Evolutionary conservation across 106 monocot genomes (phyloP).

Genomic region (Vanilla planifolia): DNA sequence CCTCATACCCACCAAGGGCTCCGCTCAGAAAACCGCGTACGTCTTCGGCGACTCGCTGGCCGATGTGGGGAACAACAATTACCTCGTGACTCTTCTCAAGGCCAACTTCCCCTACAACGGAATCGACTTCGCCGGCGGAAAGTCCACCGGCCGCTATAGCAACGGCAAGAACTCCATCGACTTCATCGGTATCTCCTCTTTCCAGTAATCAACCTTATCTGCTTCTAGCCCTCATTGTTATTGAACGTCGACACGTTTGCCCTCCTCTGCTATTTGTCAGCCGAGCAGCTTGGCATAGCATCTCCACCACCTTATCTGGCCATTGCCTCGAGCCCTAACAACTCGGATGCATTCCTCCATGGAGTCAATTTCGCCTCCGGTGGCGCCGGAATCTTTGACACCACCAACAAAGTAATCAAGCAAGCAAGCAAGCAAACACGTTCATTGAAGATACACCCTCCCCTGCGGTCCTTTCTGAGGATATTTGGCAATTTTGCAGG

Average conservation of each 20-base stretch:
- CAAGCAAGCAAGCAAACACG: too few species aligned
- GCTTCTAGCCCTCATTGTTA: not conserved
- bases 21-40: conserved; percentile 34
- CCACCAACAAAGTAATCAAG: conserved; percentile 36
- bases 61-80: conserved; percentile 73
- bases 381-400: conserved; percentile 38
- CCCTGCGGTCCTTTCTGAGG: too few species aligned
- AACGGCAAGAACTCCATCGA: conserved; percentile 70
- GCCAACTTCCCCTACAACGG: conserved; percentile 66
- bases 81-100: conserved; percentile 40
- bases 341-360: conserved; percentile 16
- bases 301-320: conserved; percentile 37
- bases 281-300: conserved; percentile 36
- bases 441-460: too few species aligned
- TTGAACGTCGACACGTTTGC: too few species aligned
- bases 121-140: conserved; percentile 44
- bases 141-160: conserved; percentile 66
- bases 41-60: conserved; percentile 71
- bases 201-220: not conserved
- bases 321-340: conserved; percentile 11
- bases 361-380: conserved; percentile 52
- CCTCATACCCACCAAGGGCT: too few species aligned
- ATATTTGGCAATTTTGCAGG: too few species aligned
- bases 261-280: conserved; percentile 16
- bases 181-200: conserved; percentile 53